A percentile compares a stretch with the other conserved stretches of the same genome.
Evolutionary conservation across 2,329 filamentous ascomycete genomes (phyloP).

Genomic region (Helotiales sp.): DNA sequence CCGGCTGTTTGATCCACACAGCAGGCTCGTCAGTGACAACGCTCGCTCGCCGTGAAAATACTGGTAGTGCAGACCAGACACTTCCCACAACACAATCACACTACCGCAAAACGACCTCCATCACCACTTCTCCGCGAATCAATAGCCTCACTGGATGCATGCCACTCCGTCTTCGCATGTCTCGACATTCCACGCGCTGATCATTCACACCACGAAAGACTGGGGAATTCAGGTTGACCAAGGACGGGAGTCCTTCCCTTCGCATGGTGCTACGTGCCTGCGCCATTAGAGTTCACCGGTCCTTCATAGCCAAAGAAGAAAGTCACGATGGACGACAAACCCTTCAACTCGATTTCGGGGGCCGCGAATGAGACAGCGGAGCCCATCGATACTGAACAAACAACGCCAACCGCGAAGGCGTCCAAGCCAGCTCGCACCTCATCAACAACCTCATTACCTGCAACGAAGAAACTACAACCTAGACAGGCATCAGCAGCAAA

Average conservation of each 20-base stretch:
- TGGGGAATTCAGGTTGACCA: conserved; percentile 1
- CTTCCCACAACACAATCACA: too few species aligned
- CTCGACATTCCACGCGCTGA: conserved; percentile 6
- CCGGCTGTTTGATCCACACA: too few species aligned
- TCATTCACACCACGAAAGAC: background rate
- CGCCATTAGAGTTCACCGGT: conserved; percentile 8
- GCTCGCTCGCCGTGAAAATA: too few species aligned
- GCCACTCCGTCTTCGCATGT: background rate
- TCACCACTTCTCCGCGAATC: background rate
- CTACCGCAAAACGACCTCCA: background rate
- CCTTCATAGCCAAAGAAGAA: conserved; percentile 4
- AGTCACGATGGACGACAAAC: conserved; percentile 20
- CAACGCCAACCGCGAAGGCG: conserved; percentile 6
- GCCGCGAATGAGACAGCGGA: conserved; percentile 16
- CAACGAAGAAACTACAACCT: conserved; percentile 30
- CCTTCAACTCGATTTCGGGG: conserved; percentile 6
- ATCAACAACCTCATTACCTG: conserved; percentile 23
- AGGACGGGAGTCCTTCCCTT: conserved; percentile 10
- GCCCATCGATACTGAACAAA: conserved; percentile 6
- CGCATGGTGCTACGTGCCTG: conserved; percentile 5
- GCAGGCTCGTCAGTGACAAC: too few species aligned
- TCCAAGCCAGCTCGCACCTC: conserved; percentile 23
- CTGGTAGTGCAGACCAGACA: too few species aligned
- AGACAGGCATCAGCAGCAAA: conserved; percentile 40
- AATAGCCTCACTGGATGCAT: background rate